Evolutionary conservation across 225 moss, liverwort and hornwort genomes (phyloP).

Genomic region (Polytrichum commune): DNA sequence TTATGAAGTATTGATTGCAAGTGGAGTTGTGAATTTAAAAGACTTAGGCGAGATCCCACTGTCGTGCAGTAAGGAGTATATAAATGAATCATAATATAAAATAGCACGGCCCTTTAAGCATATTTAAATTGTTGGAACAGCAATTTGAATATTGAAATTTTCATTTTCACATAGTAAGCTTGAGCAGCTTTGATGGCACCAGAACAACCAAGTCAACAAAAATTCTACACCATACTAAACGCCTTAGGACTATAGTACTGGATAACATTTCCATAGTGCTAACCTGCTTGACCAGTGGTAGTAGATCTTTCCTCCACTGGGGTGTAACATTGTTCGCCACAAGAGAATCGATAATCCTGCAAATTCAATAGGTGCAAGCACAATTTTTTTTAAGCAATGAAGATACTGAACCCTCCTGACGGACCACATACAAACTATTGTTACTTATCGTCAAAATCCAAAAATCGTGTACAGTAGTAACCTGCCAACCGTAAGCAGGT

Average conservation of each 20-base stretch:
- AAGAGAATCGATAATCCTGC: constrained; percentile 49
- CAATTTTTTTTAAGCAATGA: not conserved
- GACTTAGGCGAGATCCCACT: too few species aligned
- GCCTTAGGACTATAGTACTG: not conserved
- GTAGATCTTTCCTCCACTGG: constrained; percentile 28
- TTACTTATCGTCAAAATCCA: not conserved
- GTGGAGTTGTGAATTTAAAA: too few species aligned
- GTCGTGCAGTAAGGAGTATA: too few species aligned
- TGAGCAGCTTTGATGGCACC: not conserved
- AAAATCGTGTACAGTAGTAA: not conserved
- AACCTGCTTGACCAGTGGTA: constrained; percentile 45
- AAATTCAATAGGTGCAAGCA: not conserved
- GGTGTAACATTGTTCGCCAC: constrained; percentile 29
- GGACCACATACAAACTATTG: too few species aligned
- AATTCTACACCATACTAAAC: not conserved
- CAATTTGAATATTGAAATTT: too few species aligned
- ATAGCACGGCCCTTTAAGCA: too few species aligned
- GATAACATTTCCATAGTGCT: constrained; percentile 2
- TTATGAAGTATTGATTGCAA: too few species aligned
- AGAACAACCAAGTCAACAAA: not conserved
- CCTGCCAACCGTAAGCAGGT: not conserved
- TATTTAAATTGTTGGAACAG: too few species aligned
- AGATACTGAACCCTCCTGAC: too few species aligned
- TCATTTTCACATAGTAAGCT: too few species aligned
- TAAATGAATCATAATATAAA: too few species aligned